phyloP scores from a whole-genome alignment of 495 filamentous ascomycete genomes.

The Evansstolkia leycettana region DNA sequence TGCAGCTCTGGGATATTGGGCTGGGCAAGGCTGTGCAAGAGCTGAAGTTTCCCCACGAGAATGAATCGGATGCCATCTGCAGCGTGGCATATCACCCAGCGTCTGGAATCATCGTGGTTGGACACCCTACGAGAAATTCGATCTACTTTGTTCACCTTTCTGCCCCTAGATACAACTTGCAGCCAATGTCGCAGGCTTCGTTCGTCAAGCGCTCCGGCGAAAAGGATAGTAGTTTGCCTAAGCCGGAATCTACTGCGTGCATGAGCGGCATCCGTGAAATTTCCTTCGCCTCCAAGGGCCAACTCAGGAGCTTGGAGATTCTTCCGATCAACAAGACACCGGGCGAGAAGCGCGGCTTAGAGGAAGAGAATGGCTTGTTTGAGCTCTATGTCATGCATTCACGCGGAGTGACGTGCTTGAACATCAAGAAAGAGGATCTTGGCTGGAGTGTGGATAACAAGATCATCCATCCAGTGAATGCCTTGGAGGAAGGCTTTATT shows the following conservation, averaged over 20 bases:
- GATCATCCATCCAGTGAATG: constrained; percentile 63
- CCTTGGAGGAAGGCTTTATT: constrained; percentile 50
- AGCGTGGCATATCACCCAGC: constrained; percentile 85
- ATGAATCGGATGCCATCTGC: constrained; percentile 93
- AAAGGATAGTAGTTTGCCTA: constrained; percentile 61
- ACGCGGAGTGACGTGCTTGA: constrained; percentile 78
- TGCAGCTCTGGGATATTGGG: constrained; percentile 97
- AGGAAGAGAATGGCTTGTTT: constrained; percentile 56
- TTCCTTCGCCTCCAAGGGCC: constrained; percentile 77
- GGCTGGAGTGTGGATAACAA: constrained; percentile 84
- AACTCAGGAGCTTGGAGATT: constrained; percentile 81
- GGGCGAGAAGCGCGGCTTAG: constrained; percentile 30
- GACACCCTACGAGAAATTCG: constrained; percentile 92
- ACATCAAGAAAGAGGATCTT: constrained; percentile 73
- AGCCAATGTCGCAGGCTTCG: constrained; percentile 68
- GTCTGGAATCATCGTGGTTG: constrained; percentile 84
- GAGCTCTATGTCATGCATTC: constrained; percentile 97
- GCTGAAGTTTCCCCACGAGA: constrained; percentile 89
- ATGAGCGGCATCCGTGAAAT: constrained; percentile 92
- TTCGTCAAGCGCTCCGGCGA: constrained; percentile 65
- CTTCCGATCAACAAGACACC: constrained; percentile 44
- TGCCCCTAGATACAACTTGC: constrained; percentile 77
- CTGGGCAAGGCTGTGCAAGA: constrained; percentile 92
- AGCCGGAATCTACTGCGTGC: constrained; percentile 86
- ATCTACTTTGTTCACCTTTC: constrained; percentile 95